Base-by-base conservation (phyloP, 495 filamentous ascomycete genomes). In the Trichodelitschia bisporula region DNA sequence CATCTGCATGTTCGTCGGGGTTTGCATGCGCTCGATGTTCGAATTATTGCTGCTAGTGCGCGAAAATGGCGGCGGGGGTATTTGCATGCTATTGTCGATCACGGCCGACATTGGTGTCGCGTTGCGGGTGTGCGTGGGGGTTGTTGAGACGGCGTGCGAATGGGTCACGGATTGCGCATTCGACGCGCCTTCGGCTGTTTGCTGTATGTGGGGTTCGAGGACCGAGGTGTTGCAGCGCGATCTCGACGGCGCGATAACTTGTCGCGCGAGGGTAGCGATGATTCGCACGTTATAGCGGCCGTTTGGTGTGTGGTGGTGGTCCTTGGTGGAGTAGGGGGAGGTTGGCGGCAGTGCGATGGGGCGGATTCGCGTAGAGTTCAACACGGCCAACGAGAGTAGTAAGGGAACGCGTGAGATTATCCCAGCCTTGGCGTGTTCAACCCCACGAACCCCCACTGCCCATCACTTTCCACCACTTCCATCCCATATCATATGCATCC, bases 1-100 rank as follows among this genome's bases (percentile, higher is more conserved):
- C n/a, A n/a, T n/a, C 19, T 28, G 40, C 31, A 31, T 36, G 37
- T 38, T 35, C 40, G 42, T 36, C 42, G 21, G 12, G 6, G 6
- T 8, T 15, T 29, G 27, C 27, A 29, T 29, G 8, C 14, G 8
- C 8, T 29, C 27, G 15, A 29, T 9, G 12, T 24, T 24, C 21
- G 21, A 24, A 16, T 29, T 29, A 15, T 9, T 9, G 27, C 27
- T 29, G 27, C 9, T 15, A 6, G 8, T 16, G 15, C 27, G 27
- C 8, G 27, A 29, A 15, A 9, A 29, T 8, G 27, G 6, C 8
- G 16, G 9, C 6, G 27, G 27, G 8, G 16, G 27, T 10, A 6
- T 9, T 15, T 8, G 27, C 16, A 15, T 9, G 8, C 9, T 6
- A 8, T 9, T 6, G 8, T 29, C 27, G 27, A 29, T 15, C 27